Base-by-base conservation (phyloP, 140 eudicot genomes). In the Senecio squalidus region DNA sequence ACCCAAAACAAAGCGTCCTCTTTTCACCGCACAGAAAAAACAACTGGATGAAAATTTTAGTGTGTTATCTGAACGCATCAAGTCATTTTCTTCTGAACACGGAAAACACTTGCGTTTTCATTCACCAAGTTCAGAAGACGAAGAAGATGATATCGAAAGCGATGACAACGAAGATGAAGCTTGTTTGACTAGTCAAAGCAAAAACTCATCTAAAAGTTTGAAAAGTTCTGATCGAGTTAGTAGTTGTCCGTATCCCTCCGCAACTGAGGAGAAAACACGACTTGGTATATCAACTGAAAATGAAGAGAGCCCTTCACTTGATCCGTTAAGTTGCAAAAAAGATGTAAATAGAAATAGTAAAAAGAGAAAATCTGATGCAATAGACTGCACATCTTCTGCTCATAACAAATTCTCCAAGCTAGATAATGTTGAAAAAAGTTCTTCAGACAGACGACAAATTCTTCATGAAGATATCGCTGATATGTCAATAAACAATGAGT, bases 161-260 rank as follows among this genome's bases (percentile, higher is more conserved):
- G 67, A 68, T 41, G 71, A 31, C 31, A 51, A 70, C 1, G 69
- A 62, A 61, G 80, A 62, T 49, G 76, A 64, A 75, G 39, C 52
- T 20, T 62, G 72, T 63, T 46, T 69, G 39, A 55, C 60, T 61
- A 44, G 62, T 60, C 67, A 60, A 26, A 54, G 58, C 64, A 77
- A 61, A 62, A 51, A 49, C 62, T 70, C 74, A 20, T 73, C 65
- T 50, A 70, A 54, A 58, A 69, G 59, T 47, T 5, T 18, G 52
- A 76, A 62, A 52, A 69, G 52, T 36, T 48, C 69, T 9, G 86
- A 86, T 15, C 67, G 75, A 36, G 82, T 74, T 11, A 79, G 91
- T 67, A 70, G 74, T 40, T 86, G 98, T 65, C 96, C 96, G 70
- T 84, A 91, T 78, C 98, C 96, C 8, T 86, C 96, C 16, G 81